phyloP scores from a whole-genome alignment of 768 basidiomycete genomes.

The Pulveroboletus sp. region DNA sequence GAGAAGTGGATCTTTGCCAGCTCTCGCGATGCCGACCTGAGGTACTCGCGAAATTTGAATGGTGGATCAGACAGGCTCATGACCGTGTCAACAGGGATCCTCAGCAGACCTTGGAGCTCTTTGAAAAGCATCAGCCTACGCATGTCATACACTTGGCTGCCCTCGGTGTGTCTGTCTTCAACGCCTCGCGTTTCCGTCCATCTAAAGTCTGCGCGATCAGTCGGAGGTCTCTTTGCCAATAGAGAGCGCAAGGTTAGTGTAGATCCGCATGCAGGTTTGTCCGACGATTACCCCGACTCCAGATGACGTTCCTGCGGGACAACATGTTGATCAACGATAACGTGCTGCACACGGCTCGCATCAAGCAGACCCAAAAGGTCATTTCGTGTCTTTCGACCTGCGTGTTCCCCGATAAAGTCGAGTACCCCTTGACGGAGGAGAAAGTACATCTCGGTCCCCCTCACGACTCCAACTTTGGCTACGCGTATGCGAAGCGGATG shows the following conservation, averaged over 20 bases:
- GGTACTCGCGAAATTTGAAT: constrained; percentile 42
- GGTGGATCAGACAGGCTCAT: not conserved
- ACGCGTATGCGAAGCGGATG: constrained; percentile 93
- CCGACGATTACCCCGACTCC: constrained; percentile 1
- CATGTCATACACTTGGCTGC: constrained; percentile 97
- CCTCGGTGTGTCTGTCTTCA: constrained; percentile 53
- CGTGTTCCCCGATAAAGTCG: constrained; percentile 94
- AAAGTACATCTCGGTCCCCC: constrained; percentile 93
- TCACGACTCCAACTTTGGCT: constrained; percentile 94
- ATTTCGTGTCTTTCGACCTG: constrained; percentile 97
- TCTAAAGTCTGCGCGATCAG: constrained; percentile 36
- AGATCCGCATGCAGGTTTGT: not conserved
- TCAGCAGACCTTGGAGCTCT: constrained; percentile 65
- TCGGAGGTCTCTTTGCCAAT: constrained; percentile 93
- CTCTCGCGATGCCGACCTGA: constrained; percentile 79
- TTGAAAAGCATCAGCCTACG: constrained; percentile 89
- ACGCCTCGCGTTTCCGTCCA: not conserved
- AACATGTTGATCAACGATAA: constrained; percentile 96
- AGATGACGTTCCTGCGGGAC: constrained; percentile 91
- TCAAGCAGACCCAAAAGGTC: constrained; percentile 65
- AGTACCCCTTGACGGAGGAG: constrained; percentile 87
- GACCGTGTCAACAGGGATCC: constrained; percentile 50
- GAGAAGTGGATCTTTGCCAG: constrained; percentile 86
- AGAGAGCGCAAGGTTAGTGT: constrained; percentile 80
- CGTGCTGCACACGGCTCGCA: constrained; percentile 72